Conservation (phyloP, 768 basidiomycete species). For the Mycena belliarum region DNA sequence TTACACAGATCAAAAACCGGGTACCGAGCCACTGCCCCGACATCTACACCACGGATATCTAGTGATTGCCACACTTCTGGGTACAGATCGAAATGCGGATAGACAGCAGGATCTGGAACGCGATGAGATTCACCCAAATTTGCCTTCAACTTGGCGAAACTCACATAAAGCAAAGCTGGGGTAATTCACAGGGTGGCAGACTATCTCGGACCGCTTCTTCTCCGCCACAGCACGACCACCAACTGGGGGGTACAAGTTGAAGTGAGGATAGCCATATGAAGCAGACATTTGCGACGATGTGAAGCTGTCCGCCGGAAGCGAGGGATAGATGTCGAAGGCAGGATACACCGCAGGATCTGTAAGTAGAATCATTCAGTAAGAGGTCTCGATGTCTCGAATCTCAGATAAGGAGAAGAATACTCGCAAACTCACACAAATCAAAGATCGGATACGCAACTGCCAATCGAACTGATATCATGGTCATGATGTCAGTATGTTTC, state of each 20-base stretch:
- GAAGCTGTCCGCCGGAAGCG: background rate
- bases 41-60: conserved; percentile 15
- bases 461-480: too few species aligned
- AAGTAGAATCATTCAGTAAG: too few species aligned
- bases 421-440: conserved; percentile 33
- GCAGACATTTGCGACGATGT: background rate
- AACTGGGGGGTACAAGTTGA: background rate
- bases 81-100: conserved; percentile 37
- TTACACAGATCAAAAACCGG: conserved; percentile 20
- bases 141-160: background rate
- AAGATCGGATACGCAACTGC: conserved; percentile 30
- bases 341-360: conserved; percentile 29
- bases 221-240: background rate
- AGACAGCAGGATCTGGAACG: conserved; percentile 31
- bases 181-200: conserved; percentile 20
- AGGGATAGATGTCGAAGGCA: background rate
- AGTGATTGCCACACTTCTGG: conserved; percentile 6
- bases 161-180: conserved; percentile 36
- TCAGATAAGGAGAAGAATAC: too few species aligned
- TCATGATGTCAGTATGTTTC: background rate
- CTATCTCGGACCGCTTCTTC: background rate
- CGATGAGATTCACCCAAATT: background rate
- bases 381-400: too few species aligned
- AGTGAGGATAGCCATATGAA: background rate
- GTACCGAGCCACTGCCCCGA: conserved; percentile 11